A percentile compares a stretch with the other conserved stretches of the same genome.
Evolutionary conservation across 306 rosid species (phyloP).

Genomic region (Macrotyloma uniflorum): DNA sequence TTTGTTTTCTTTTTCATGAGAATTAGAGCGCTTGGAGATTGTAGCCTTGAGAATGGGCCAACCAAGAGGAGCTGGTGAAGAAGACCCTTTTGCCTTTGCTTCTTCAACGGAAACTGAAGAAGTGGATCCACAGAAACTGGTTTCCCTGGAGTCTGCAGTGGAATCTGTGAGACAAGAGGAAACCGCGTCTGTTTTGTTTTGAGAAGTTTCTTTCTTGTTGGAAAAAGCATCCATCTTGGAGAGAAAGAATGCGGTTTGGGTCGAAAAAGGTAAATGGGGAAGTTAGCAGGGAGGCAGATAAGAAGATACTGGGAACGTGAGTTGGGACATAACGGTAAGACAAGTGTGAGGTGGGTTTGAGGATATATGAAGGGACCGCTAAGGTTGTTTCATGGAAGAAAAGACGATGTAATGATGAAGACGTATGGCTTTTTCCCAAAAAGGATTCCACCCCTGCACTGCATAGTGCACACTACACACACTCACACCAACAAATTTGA

Average conservation of each 20-base stretch:
- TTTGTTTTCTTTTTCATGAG: slow-evolving; percentile 50
- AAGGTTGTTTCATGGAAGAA: slow-evolving; percentile 30
- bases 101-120: slow-evolving; percentile 59
- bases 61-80: slow-evolving; percentile 75
- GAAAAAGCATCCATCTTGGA: slow-evolving; percentile 66
- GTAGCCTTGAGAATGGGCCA: slow-evolving; percentile 96
- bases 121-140: slow-evolving; percentile 63
- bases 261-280: slow-evolving; percentile 48
- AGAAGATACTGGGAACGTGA: slow-evolving; percentile 41
- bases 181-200: slow-evolving; percentile 50
- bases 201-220: slow-evolving; percentile 42
- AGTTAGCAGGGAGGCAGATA: slow-evolving; percentile 33
- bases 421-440: slow-evolving; percentile 31
- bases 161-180: slow-evolving; percentile 57
- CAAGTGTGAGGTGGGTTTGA: slow-evolving; percentile 26
- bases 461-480: not conserved
- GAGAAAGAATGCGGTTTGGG: slow-evolving; percentile 33
- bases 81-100: slow-evolving; percentile 54
- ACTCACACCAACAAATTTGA: slow-evolving; percentile 32
- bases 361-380: slow-evolving; percentile 39
- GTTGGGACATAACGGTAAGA: slow-evolving; percentile 1
- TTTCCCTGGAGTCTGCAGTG: slow-evolving; percentile 57
- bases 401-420: slow-evolving; percentile 33
- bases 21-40: slow-evolving; percentile 49
- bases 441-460: slow-evolving; percentile 9